Evolutionary conservation across 345 rosid species (phyloP).

Genomic region (Acer yangbiense): DNA sequence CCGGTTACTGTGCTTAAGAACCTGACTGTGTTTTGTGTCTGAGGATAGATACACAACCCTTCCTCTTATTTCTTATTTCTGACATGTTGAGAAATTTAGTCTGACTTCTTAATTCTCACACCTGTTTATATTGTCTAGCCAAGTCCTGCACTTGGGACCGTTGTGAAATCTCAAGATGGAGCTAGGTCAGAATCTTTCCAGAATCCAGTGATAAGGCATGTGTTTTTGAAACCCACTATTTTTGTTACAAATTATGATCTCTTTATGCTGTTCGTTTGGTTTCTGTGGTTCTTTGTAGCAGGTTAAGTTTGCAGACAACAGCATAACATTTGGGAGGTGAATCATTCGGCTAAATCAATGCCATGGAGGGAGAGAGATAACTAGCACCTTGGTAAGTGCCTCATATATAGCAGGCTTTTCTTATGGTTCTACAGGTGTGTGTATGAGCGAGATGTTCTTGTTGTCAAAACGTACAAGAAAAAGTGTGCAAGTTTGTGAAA

Average conservation of each 20-base stretch:
- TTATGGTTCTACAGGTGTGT: conserved; percentile 25
- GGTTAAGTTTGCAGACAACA: conserved; percentile 40
- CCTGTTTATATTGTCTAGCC: conserved; percentile 34
- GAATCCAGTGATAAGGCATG: conserved; percentile 64
- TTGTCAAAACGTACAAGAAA: background rate
- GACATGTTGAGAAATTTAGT: conserved; percentile 20
- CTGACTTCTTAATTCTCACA: conserved; percentile 4
- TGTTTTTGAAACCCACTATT: conserved; percentile 39
- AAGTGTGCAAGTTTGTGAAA: background rate
- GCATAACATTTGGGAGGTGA: conserved; percentile 20
- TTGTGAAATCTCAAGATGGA: conserved; percentile 48
- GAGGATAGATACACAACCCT: conserved; percentile 28
- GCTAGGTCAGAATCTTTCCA: conserved; percentile 73
- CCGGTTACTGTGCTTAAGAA: conserved; percentile 58
- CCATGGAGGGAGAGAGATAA: conserved; percentile 1
- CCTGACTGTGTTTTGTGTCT: conserved; percentile 34
- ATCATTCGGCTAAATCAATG: conserved; percentile 3
- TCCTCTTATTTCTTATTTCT: conserved; percentile 14
- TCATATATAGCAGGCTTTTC: conserved; percentile 19
- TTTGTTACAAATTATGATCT: conserved; percentile 31
- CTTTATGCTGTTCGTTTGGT: conserved; percentile 37
- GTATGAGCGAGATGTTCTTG: background rate
- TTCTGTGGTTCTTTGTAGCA: conserved; percentile 26
- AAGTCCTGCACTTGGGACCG: conserved; percentile 39
- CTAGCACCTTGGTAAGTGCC: conserved; percentile 26